A percentile compares a stretch with the other conserved stretches of the same genome.
phyloP scores from a whole-genome alignment of 768 basidiomycete species.

The Phaeotremella fagi region DNA sequence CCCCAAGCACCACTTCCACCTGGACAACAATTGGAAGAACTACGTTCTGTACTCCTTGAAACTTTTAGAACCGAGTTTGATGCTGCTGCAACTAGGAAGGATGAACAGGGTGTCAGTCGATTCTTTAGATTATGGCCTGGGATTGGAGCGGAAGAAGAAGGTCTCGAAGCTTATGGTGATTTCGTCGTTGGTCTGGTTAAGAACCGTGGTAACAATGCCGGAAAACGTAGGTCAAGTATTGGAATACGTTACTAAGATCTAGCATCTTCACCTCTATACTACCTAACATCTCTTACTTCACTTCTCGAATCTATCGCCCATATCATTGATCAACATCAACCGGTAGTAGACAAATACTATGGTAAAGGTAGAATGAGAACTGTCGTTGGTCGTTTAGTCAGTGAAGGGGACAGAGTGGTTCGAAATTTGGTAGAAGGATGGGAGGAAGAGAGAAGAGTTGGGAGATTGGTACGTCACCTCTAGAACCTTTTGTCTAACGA shows the following conservation, averaged over 20 bases:
- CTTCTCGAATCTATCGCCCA: slow-evolving; percentile 92
- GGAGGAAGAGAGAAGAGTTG: slow-evolving; percentile 83
- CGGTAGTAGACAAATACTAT: slow-evolving; percentile 97
- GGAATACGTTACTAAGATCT: not conserved
- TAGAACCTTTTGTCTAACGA: not conserved
- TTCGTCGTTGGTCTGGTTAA: slow-evolving; percentile 90
- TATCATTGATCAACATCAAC: slow-evolving; percentile 96
- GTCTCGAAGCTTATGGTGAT: slow-evolving; percentile 81
- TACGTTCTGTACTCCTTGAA: slow-evolving; percentile 67
- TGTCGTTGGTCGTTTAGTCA: slow-evolving; percentile 66
- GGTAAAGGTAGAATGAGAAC: slow-evolving; percentile 78
- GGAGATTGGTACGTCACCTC: slow-evolving; percentile 51
- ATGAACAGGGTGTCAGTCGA: slow-evolving; percentile 80
- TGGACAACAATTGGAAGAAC: slow-evolving; percentile 68
- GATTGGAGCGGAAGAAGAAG: slow-evolving; percentile 88
- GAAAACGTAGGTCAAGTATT: slow-evolving; percentile 61
- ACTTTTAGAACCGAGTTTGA: slow-evolving; percentile 78
- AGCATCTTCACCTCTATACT: slow-evolving; percentile 92
- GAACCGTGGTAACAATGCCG: slow-evolving; percentile 67
- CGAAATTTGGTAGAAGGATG: slow-evolving; percentile 70
- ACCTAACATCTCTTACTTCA: slow-evolving; percentile 79
- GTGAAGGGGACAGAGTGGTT: slow-evolving; percentile 82
- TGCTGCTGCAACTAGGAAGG: slow-evolving; percentile 70
- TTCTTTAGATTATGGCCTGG: slow-evolving; percentile 97
- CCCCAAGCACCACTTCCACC: slow-evolving; percentile 82